Evolutionary conservation across 257 asterid species (phyloP).

Genomic region (Solanum appendiculatum): DNA sequence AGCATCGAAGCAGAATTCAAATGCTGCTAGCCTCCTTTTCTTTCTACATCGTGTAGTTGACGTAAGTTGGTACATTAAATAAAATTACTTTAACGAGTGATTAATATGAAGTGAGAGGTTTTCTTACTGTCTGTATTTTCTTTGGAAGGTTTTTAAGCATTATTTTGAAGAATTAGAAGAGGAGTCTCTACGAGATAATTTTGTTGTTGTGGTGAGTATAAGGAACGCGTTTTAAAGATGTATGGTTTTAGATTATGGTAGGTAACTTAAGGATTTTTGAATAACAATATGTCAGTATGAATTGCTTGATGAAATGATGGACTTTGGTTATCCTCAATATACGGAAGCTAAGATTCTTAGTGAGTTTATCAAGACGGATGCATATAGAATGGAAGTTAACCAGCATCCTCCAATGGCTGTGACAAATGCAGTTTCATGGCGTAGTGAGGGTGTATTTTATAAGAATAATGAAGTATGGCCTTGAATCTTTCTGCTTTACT

Average conservation of each 20-base stretch:
- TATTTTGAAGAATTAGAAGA: constrained; percentile 97
- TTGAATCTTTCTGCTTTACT: neutral
- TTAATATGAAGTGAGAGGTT: neutral
- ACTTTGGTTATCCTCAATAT: constrained; percentile 96
- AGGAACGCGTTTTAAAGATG: neutral
- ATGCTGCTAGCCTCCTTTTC: constrained; percentile 93
- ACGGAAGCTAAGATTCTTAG: constrained; percentile 99
- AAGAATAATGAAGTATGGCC: constrained; percentile 83
- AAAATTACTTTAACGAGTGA: neutral
- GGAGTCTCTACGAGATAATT: constrained; percentile 95
- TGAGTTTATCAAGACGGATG: constrained; percentile 98
- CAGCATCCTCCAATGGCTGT: constrained; percentile 99
- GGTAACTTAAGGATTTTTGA: neutral
- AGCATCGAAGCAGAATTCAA: constrained; percentile 96
- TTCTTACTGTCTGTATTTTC: neutral
- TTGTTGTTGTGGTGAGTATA: constrained; percentile 85
- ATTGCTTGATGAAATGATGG: constrained; percentile 98
- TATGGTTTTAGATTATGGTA: neutral
- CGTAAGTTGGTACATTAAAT: constrained; percentile 36
- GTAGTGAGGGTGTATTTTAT: constrained; percentile 94
- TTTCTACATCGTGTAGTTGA: constrained; percentile 95
- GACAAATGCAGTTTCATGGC: constrained; percentile 99
- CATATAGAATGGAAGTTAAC: constrained; percentile 92
- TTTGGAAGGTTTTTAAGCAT: constrained; percentile 81
- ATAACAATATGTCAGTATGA: constrained; percentile 45